Evolutionary conservation across 305 asterid genomes (phyloP), one percentile per base, ranked within the genome.

Genomic region (Withania somnifera): DNA sequence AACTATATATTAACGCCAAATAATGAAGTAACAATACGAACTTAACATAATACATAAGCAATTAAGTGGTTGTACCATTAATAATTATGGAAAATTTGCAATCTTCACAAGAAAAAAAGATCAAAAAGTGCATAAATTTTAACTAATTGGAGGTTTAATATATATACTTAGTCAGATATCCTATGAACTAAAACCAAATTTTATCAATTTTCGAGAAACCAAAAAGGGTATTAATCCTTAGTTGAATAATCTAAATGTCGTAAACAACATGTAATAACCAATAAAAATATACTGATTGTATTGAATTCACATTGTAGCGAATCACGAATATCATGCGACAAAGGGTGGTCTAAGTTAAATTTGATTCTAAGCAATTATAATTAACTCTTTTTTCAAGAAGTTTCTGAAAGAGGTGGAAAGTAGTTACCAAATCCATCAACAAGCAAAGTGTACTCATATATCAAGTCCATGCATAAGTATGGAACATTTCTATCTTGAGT

Each of bases 401-500:
- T 14, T 14, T 51, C 0, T 1, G 17, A 42, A 20, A 38, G 50
- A 19, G 52, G 13, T 7, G 67, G 40, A 3, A 2, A 47, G 32
- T 83, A 88, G 95, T 87, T 79, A 93, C 97, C 97, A 73, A 93
- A 90, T 67, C 98, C 98, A 76, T 93, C 91, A 3, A 78, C 82
- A 17, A 94, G 98, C 87, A 92, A 84, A 19, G 95, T 89, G 81
- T 85, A 87, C 79, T 91, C 91, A 86, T 89, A 94, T 15, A 91
- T 88, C 67, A 94, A 95, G 84, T 94, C 98, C 90, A 91, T 89
- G 89, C 97, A 94, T 51, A 94, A 86, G 89, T 81, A 94, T 9
- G 97, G 98, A 52, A 88, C 2, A 68, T 85, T 22, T 10, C 28
- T 45, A 0, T 57, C 61, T 19, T 15, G 38, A 40, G 83, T 17